Evolutionary conservation across 2,329 filamentous ascomycete genomes (phyloP), one percentile per base, ranked within the genome.

Genomic region (Diaporthe longicolla): DNA sequence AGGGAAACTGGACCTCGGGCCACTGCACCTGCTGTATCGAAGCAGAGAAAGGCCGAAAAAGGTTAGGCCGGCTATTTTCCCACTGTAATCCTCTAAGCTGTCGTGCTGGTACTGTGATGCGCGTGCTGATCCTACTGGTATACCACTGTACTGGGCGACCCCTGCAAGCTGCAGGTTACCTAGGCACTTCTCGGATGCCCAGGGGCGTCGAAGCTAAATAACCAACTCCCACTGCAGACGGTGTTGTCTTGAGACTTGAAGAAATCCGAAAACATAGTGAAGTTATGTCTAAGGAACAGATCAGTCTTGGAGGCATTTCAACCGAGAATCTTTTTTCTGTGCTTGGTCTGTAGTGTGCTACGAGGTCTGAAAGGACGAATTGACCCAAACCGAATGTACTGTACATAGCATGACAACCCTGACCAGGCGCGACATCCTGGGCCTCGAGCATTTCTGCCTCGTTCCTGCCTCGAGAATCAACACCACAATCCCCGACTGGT

Each of bases 371-470:
- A 48, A 32, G 19, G 59, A n/a, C 7, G 24, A n/a, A 24, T 21
- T 15, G 26, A 26, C 26, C 40, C 59, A 48, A 48, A 29, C 26
- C 61, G 43, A 48, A 13, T 35, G 43, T n/a, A 32, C 26, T n/a
- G 59, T n/a, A 35, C 26, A n/a, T n/a, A 48, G 24, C 26, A 21
- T 9, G 15, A 35, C 40, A 37, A 29, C 17, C 32, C 45, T 7
- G 9, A 29, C 11, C 63, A 52, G 45, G 63, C 63, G 63, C 63
- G 45, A 66, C 29, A 37, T 66, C 43, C 45, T 40, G 21, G 43
- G 59, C 26, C 19, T 48, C 40, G n/a, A 19, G 21, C 59, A 40
- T 48, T 29, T 29, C 59, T 24, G 59, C 24, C 29, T 9, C 19
- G n/a, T 40, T 17, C 35, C 55, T 58, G 55, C 32, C 19, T n/a